Conservation (phyloP, 352 stramenopile species). For the Phytophthora pluvialis region DNA sequence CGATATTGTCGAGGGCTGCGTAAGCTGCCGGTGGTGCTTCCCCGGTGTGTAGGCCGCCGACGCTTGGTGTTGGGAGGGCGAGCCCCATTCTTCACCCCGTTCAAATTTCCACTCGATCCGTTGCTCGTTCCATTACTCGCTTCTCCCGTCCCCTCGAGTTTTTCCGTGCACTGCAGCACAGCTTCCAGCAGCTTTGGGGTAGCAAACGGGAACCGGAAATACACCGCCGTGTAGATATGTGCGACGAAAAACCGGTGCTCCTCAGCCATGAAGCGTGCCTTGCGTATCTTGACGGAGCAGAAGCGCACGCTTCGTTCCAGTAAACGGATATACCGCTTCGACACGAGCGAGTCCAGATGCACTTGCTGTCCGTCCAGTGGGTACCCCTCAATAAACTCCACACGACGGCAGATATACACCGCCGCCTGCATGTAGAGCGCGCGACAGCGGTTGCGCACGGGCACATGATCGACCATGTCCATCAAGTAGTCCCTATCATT, state of each 20-base stretch:
- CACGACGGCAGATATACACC: slow-evolving; percentile 74
- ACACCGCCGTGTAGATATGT: slow-evolving; percentile 72
- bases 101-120: slow-evolving; percentile 17
- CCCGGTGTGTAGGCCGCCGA: slow-evolving; percentile 20
- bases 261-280: slow-evolving; percentile 69
- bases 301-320: slow-evolving; percentile 65
- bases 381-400: slow-evolving; percentile 81
- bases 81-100: slow-evolving; percentile 21
- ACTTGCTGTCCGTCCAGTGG: slow-evolving; percentile 62
- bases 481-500: slow-evolving; percentile 73
- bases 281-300: slow-evolving; percentile 67
- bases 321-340: slow-evolving; percentile 66
- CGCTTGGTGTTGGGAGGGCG: slow-evolving; percentile 24
- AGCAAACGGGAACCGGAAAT: slow-evolving; percentile 72
- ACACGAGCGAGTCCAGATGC: slow-evolving; percentile 55
- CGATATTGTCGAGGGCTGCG: slow-evolving; percentile 58
- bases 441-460: slow-evolving; percentile 72
- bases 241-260: slow-evolving; percentile 78
- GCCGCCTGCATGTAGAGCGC: slow-evolving; percentile 75
- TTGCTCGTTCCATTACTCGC: slow-evolving; percentile 12
- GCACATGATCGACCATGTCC: slow-evolving; percentile 83
- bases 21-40: slow-evolving; percentile 34
- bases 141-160: slow-evolving; percentile 44
- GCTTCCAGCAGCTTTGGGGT: slow-evolving; percentile 54
- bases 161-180: slow-evolving; percentile 60